Base-by-base conservation (phyloP, 2,329 filamentous ascomycete genomes). In the Fusarium fujikuroi region DNA sequence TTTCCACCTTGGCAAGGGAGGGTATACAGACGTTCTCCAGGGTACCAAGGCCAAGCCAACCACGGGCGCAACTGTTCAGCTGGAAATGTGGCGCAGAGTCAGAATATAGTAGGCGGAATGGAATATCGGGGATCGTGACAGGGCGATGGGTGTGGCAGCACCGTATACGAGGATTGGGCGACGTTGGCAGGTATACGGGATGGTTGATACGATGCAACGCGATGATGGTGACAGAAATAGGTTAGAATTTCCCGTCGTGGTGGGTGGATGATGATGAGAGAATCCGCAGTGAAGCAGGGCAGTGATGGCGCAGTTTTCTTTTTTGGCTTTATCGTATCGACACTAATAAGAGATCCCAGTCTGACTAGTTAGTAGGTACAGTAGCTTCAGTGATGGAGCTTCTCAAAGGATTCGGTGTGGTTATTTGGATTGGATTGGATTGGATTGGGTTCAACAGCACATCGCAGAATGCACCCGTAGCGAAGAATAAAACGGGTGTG, bases 1-100 rank as follows among this genome's bases (percentile, higher is more conserved):
- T 69, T 65, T 66, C 63, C 71, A 74, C 59, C 71, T 74, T 74
- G 71, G 71, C 71, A 74, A 74, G 71, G 71, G 63, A 74, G 60
- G 30, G 19, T 61, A 37, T 52, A 47, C 53, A 44, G 44, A 73
- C 39, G 70, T 65, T 34, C 30, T 52, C 49, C 39, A 64, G 21
- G 62, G 61, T 65, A 43, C 30, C 30, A 30, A 30, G 30, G 30
- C 42, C 15, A 43, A 43, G 58, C 56, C 46, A 46, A 57, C 47
- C 60, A 73, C 60, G 23, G 23, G 44, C 57, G 49, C 36, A 60
- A 52, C 53, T 49, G 36, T 56, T 42, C 43, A 61, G 34, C 59
- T 64, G n/a, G 49, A 71, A 60, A 63, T 61, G 70, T 74, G 70
- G 70, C 71, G 70, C 49, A 71, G 50, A 74, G 66, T 47, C 49